These are phyloP conservation scores for Neotropicomus parvogracilis DNA, from an alignment of 1,284 basidiomycete genomes.

Conservation along the genomic window DNA sequence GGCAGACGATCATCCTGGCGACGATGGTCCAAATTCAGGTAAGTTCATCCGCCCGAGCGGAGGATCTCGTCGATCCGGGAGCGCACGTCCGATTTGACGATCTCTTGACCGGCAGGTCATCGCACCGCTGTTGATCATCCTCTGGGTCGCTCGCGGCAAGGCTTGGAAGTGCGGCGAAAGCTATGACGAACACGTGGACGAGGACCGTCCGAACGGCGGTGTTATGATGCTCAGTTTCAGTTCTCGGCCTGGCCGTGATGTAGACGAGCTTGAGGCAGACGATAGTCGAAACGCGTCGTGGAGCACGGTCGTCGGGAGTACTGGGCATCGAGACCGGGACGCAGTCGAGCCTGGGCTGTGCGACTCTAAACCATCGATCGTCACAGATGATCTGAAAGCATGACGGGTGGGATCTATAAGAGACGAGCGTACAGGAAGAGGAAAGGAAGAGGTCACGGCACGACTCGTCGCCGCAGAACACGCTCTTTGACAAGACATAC, in stretches of 20 bases:
- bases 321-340: neutral
- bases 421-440: neutral
- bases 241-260: constrained; percentile 3
- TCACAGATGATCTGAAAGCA: constrained; percentile 5
- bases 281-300: constrained; percentile 10
- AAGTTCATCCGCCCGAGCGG: neutral
- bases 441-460: neutral
- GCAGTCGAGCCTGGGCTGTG: constrained; percentile 16
- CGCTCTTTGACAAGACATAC: too few relatives aligned
- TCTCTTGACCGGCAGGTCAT: constrained; percentile 17
- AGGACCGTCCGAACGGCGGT: neutral
- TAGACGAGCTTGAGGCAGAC: neutral
- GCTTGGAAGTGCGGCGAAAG: constrained; percentile 15
- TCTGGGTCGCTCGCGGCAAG: constrained; percentile 24
- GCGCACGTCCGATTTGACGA: neutral
- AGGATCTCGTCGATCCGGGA: neutral
- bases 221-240: constrained; percentile 7
- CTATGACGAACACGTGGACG: neutral
- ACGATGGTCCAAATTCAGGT: constrained; percentile 32
- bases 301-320: constrained; percentile 10
- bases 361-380: constrained; percentile 2
- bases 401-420: constrained; percentile 1
- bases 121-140: constrained; percentile 28
- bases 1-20: constrained; percentile 27
- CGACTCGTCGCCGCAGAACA: neutral